Base-by-base conservation (phyloP, 192 early-diverging fungal species). In the Rhizophagus clarus region DNA sequence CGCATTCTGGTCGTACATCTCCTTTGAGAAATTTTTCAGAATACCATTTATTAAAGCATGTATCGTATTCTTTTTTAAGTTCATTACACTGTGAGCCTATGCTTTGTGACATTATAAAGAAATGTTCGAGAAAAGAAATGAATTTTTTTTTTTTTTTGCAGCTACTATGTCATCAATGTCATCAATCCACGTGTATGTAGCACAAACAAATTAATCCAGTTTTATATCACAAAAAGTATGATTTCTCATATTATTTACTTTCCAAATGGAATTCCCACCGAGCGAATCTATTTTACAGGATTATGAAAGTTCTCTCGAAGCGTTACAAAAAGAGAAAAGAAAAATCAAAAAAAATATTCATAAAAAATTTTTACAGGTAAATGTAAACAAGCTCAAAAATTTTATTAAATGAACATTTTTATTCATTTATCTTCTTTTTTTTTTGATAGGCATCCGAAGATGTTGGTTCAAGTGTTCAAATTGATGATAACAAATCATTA, bases 1-100 rank as follows among this genome's bases (percentile, higher is more conserved):
- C 91, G 85, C 97, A 98, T 83, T 93, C 92, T 28, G 90, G 89
- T 2, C 88, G 86, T 17, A 88, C 88, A 61, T 94, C 91, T 40
- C 97, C 96, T 74, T 95, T 93, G n/a, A 98, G 84, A 79, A 96
- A 96, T 85, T 95, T 94, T 83, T 96, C 95, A 60, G 95, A 92
- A 83, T 98, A 98, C 97, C 97, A 98, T 76, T 93, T 92, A 82
- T 96, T 96, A 81, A 98, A 98, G 82, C 97, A 98, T 32, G 82
- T 85, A 60, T 98, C 96, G 79, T 97, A 98, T 79, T 94, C 87
- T 81, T 93, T 89, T 88, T 95, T 96, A 42, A 95, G 86, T 56
- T 90, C 86, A 28, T 93, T 94, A 81, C 95, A 95, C 77, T 95
- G 87, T 73, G 85, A 81, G 61, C 92, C 91, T 70, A 91, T 88